Base-by-base conservation (phyloP, 495 filamentous ascomycete genomes). In the Penicillium samsonianum region DNA sequence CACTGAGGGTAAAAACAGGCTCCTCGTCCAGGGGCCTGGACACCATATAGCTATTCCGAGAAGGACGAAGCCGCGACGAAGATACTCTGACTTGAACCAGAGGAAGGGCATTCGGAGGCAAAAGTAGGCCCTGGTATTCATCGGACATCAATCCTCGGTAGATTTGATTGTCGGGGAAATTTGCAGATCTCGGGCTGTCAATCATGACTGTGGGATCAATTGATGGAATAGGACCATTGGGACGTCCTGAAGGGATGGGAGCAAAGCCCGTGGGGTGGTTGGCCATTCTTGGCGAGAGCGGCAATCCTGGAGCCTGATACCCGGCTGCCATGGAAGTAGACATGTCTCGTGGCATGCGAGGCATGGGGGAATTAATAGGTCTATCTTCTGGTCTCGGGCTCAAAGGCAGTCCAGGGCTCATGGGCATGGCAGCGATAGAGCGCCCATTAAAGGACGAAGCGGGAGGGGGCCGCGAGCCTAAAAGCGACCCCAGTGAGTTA, bases 21-120 rank as follows among this genome's bases (percentile, higher is more conserved):
- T 97, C 95, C 65, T 94, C 91, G 38, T 94, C 91, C 16, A 77
- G 62, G 22, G 79, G 72, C 61, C 76, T 85, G 3, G 86, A 75
- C 16, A 82, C 88, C 64, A 96, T 69, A 53, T 92, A 82, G 60
- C 92, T 97, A 11, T 90, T 85, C 54, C 93, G 80, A 2, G 92
- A 96, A 20, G 94, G 95, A 63, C 87, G 91, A 73, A 96, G 85
- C n/a, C 94, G 84, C 51, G 93, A 97, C 7, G 95, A 98, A 10
- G 89, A 89, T 8, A 97, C 93, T 63, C 80, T 88, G 25, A 96
- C 86, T 61, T 89, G 84, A 60, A 98, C 84, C 19, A 89, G 86
- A 10, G 91, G 87, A 17, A 98, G 82, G n/a, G 92, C 90, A 69
- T 95, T 92, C 0, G 92, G 92, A n/a, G 91, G 86, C 19, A 97